Base-by-base conservation (phyloP, 2,329 filamentous ascomycete genomes). In the Trichophyton verrucosum region DNA sequence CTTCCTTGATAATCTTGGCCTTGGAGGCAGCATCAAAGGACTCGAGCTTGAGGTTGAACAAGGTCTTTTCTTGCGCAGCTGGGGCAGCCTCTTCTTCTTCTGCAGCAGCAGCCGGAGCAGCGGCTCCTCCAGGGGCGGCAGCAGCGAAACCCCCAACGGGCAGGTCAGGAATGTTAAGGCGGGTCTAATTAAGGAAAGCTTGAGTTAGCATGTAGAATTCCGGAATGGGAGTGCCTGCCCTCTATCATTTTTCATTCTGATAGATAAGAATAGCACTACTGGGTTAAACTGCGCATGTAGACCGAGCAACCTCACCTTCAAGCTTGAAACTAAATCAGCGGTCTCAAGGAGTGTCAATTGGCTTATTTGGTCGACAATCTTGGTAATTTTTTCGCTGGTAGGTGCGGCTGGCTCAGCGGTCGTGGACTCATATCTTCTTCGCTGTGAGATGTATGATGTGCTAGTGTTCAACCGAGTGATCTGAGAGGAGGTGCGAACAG, bases 1-100 rank as follows among this genome's bases (percentile, higher is more conserved):
- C 83, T 81, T 99, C 94, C 84, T 99, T 99, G 83, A 99, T 99
- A 70, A 99, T 81, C 87, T 99, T 99, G 70, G 95, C 91, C 82
- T 99, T 99, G 66, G 92, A 80, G 58, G 78, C 82, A 30, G 91
- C 82, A 59, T 99, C 95, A 74, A 97, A 95, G 40, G 87, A 87
- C 76, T 89, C 82, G 65, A 99, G 86, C 81, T 96, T 97, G 66
- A 99, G 78, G 75, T 88, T 96, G 83, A 99, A 99, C 64, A 99
- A 83, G 3, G 92, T 97, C 84, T 97, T 96, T 76, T 94, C 90
- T 68, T 91, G 86, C 44, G 87, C 88, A 2, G 90, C 89, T 40
- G 92, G 91, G 0, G 89, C 89, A 63, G 94, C 91, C 72, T 96
- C 90, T 66, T 87, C 88, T 72, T 94, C 91, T 74, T 91, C 83